Percentiles rank a stretch among this genome's conserved stretches.
These are phyloP conservation scores for Phaeoacremonium minimum DNA, from an alignment of 2,329 filamentous ascomycete species.

Conservation along the genomic window DNA sequence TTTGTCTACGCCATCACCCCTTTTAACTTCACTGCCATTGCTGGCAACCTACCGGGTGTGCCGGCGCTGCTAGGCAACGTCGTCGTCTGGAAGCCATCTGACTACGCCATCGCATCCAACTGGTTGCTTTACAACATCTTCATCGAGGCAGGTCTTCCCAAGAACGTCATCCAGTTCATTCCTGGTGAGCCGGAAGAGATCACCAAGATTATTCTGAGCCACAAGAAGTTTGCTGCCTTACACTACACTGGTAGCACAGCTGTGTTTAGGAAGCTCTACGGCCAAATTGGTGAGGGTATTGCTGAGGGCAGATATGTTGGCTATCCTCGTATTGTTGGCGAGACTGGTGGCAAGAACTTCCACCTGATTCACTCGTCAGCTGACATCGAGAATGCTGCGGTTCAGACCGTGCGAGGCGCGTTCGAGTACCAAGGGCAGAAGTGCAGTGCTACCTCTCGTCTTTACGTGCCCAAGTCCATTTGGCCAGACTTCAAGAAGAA, in stretches of 20 bases:
- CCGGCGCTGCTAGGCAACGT: conserved; percentile 92
- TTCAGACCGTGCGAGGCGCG: conserved; percentile 40
- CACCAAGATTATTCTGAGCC: conserved; percentile 70
- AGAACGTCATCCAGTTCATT: conserved; percentile 88
- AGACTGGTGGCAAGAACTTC: conserved; percentile 51
- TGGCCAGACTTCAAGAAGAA: conserved; percentile 32
- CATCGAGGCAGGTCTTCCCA: conserved; percentile 83
- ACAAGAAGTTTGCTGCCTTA: conserved; percentile 81
- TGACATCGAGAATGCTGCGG: conserved; percentile 38
- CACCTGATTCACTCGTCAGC: conserved; percentile 42
- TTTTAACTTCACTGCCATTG: conserved; percentile 97
- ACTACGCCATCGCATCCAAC: conserved; percentile 82
- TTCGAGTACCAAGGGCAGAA: conserved; percentile 50
- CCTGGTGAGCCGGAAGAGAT: conserved; percentile 83
- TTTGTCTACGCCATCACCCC: conserved; percentile 93
- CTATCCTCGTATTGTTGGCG: conserved; percentile 55
- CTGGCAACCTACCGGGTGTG: conserved; percentile 76
- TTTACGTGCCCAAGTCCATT: conserved; percentile 49
- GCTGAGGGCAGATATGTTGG: conserved; percentile 76
- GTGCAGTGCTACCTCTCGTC: conserved; percentile 43
- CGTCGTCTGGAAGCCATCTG: conserved; percentile 95
- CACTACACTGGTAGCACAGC: conserved; percentile 93
- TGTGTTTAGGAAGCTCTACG: conserved; percentile 86
- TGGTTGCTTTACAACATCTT: conserved; percentile 89
- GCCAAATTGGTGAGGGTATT: conserved; percentile 76